Evolutionary conservation across 768 basidiomycete species (phyloP).

Genomic region (Kwoniella sp.): DNA sequence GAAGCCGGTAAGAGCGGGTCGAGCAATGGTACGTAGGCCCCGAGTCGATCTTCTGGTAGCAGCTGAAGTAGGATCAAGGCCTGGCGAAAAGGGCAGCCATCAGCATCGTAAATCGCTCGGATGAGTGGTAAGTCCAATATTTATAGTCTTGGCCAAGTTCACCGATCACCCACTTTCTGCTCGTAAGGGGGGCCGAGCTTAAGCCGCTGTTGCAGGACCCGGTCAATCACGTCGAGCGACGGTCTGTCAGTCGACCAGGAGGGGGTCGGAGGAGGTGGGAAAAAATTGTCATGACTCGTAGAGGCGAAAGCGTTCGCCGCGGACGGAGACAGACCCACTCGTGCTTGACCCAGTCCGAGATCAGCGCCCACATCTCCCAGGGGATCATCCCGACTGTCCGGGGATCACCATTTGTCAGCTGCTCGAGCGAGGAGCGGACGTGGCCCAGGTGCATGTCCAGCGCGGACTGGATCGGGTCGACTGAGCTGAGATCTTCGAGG

Average conservation of each 20-base stretch:
- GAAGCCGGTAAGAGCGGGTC: conserved; percentile 1
- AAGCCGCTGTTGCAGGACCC: conserved; percentile 6
- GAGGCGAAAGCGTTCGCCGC: no score
- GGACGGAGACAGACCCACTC: conserved; percentile 4
- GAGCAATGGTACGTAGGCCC: conserved; percentile 3
- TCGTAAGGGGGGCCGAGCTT: conserved; percentile 2
- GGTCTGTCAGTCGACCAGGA: background rate
- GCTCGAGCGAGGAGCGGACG: conserved; percentile 6
- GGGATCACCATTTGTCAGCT: conserved; percentile 15
- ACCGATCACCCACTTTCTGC: conserved; percentile 1
- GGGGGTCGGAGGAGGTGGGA: background rate
- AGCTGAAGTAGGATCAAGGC: conserved; percentile 9
- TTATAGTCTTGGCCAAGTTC: background rate
- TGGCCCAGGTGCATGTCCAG: conserved; percentile 3
- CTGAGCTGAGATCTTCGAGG: background rate
- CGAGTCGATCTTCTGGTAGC: background rate
- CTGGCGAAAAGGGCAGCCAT: background rate
- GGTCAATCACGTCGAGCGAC: conserved; percentile 9
- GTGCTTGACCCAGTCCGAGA: conserved; percentile 1
- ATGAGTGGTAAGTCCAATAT: background rate
- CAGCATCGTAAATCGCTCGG: background rate
- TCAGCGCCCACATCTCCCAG: conserved; percentile 1
- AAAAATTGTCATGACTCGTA: no score
- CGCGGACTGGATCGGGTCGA: conserved; percentile 2
- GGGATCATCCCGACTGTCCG: background rate